A percentile compares a stretch with the other conserved stretches of the same genome.
phyloP scores from a whole-genome alignment of 202 grass and related monocot genomes.

The Carex sylvatica region DNA sequence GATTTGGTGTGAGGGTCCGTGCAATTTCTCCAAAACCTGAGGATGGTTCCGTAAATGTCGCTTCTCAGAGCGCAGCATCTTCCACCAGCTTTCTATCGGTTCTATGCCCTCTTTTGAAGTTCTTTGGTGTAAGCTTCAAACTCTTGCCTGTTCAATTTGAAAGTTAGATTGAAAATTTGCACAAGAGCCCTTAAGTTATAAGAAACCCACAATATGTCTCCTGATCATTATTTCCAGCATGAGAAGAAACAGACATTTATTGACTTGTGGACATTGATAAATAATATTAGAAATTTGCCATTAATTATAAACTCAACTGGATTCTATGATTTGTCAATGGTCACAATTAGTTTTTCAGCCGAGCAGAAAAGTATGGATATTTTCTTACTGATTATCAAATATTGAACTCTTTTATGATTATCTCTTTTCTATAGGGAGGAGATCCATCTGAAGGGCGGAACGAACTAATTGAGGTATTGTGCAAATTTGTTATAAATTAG shows the following conservation, averaged over 20 bases:
- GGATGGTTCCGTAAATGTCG: slow-evolving; percentile 4
- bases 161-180: slow-evolving; percentile 7
- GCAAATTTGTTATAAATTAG: background rate
- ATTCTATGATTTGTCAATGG: no score
- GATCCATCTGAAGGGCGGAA: slow-evolving; percentile 74
- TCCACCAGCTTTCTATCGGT: slow-evolving; percentile 59
- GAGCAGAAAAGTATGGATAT: background rate
- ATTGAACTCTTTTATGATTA: background rate
- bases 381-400: background rate
- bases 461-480: slow-evolving; percentile 65
- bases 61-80: slow-evolving; percentile 19
- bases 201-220: background rate
- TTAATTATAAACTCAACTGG: no score
- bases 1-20: background rate
- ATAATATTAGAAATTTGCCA: background rate
- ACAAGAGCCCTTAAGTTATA: background rate
- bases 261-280: background rate
- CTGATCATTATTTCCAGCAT: background rate
- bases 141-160: background rate
- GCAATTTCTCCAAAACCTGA: slow-evolving; percentile 40
- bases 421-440: slow-evolving; percentile 41
- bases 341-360: no score
- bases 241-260: background rate
- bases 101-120: slow-evolving; percentile 79
- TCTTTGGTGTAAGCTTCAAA: slow-evolving; percentile 55